Evolutionary conservation across 2,329 filamentous ascomycete genomes (phyloP).

Genomic region (Colletotrichum orchidophilum): DNA sequence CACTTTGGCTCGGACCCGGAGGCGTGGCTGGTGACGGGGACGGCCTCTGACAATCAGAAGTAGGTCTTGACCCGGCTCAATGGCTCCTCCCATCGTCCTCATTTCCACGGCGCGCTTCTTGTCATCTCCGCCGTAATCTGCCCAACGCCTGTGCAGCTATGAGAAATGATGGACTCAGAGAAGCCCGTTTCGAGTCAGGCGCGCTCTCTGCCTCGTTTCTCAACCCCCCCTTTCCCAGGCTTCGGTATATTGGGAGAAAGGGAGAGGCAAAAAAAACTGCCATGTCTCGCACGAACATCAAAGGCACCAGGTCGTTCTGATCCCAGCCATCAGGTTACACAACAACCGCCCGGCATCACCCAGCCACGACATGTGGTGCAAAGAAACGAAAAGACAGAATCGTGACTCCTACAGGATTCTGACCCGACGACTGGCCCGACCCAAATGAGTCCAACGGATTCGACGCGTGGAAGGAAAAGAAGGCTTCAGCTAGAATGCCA

Average conservation of each 20-base stretch:
- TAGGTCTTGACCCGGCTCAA: too few relatives aligned
- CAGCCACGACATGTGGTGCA: constrained; percentile 24
- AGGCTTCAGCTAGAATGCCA: neutral
- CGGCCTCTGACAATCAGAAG: neutral
- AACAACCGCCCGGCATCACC: neutral
- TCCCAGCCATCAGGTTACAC: constrained; percentile 10
- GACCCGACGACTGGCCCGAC: neutral
- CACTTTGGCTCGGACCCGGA: constrained; percentile 2
- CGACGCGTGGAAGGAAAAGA: constrained; percentile 5
- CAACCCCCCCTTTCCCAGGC: neutral
- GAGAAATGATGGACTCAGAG: neutral
- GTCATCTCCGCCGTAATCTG: constrained; percentile 5
- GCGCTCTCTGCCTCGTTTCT: too few relatives aligned
- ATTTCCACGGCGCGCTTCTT: constrained; percentile 3
- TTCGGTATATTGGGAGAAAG: constrained; percentile 9
- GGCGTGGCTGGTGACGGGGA: constrained; percentile 22
- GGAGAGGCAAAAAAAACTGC: neutral
- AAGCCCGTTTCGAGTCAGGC: neutral
- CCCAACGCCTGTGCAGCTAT: neutral
- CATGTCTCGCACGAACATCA: neutral
- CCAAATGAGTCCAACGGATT: neutral
- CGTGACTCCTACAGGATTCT: neutral
- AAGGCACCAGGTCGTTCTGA: neutral
- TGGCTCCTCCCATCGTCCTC: constrained; percentile 1
- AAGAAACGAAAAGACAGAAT: neutral